Percentiles rank a stretch among this genome's conserved stretches.
Conservation (phyloP, 257 asterid species). For the Parsonsia alboflavescens region DNA sequence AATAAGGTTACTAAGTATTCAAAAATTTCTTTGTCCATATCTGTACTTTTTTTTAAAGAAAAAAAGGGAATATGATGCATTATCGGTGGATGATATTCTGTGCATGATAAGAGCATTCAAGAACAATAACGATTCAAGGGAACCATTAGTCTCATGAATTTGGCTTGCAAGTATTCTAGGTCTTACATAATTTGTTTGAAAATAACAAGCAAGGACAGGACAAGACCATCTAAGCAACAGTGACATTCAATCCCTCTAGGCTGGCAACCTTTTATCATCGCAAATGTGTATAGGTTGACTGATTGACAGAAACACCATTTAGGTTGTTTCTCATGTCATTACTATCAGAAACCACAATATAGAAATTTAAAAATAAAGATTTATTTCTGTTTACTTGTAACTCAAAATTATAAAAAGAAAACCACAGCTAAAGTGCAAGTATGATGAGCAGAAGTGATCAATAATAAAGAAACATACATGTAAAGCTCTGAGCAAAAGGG, state of each 20-base stretch:
- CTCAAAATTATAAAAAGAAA: not conserved
- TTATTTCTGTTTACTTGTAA: not conserved
- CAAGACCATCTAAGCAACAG: not conserved
- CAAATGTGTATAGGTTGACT: not conserved
- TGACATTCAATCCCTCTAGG: not conserved
- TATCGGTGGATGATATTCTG: not conserved
- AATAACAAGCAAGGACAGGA: not conserved
- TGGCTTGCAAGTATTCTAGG: too few species aligned
- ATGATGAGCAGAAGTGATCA: not conserved
- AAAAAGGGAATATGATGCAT: not conserved
- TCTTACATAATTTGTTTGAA: not conserved
- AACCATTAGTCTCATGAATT: not conserved
- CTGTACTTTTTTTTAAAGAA: too few species aligned
- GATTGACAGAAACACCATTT: not conserved
- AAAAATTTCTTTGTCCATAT: too few species aligned
- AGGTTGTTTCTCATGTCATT: not conserved
- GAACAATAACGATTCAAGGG: too few species aligned
- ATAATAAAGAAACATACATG: constrained; percentile 48
- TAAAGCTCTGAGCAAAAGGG: constrained; percentile 85
- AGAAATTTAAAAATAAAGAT: not conserved
- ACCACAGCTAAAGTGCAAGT: not conserved
- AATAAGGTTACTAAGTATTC: too few species aligned
- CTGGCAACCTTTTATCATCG: not conserved
- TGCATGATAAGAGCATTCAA: not conserved
- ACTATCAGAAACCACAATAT: not conserved